A percentile compares a stretch with the other conserved stretches of the same genome.
Evolutionary conservation across 192 early-diverging fungal species (phyloP).

Genomic region (Linnemannia elongata): DNA sequence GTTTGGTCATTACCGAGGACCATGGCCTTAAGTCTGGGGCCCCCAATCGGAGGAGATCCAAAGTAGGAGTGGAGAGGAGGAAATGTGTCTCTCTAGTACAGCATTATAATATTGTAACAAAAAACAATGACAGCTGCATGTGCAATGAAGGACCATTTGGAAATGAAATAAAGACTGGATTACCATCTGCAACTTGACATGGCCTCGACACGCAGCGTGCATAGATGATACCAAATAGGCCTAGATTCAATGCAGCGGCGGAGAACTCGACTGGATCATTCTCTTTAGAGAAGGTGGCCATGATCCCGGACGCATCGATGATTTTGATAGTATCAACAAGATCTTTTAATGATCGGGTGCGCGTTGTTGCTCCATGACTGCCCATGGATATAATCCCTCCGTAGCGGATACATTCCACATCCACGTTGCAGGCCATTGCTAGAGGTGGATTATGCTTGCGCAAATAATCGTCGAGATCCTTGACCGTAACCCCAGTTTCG

Average conservation of each 20-base stretch:
- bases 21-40: constrained; percentile 25
- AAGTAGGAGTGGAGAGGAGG: constrained; percentile 10
- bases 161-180: not conserved
- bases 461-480: constrained; percentile 31
- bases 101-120: not conserved
- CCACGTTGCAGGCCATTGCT: constrained; percentile 29
- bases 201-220: constrained; percentile 33
- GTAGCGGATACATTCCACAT: constrained; percentile 17
- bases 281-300: constrained; percentile 38
- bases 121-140: not conserved
- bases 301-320: constrained; percentile 25
- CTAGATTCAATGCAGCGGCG: constrained; percentile 35
- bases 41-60: not conserved
- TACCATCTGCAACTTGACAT: constrained; percentile 57
- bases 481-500: constrained; percentile 32
- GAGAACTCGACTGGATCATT: constrained; percentile 40
- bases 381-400: constrained; percentile 19
- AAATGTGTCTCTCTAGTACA: constrained; percentile 23
- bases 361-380: constrained; percentile 36
- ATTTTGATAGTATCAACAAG: constrained; percentile 34
- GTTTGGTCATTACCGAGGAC: constrained; percentile 24
- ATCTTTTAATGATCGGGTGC: constrained; percentile 32
- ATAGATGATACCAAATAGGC: constrained; percentile 48
- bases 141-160: not conserved
- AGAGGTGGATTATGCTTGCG: constrained; percentile 45